Evolutionary conservation across 2,329 filamentous ascomycete species (phyloP), one percentile per base, ranked within the genome.

Genomic region (Furcasterigmium sp.): DNA sequence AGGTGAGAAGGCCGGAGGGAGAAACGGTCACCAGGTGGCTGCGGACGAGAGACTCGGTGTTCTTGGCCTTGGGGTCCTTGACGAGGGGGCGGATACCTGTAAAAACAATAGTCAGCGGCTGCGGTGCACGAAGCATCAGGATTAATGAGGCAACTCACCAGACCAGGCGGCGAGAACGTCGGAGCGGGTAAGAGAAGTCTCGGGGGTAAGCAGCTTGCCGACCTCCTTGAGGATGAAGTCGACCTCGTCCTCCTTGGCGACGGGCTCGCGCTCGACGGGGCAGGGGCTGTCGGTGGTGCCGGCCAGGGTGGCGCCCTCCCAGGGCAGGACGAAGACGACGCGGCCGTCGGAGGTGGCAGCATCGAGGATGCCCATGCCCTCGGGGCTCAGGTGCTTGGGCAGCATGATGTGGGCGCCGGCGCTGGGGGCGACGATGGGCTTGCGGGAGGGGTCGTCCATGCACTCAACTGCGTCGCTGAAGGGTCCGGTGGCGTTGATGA

Each of bases 241-340:
- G 55, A 91, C 89, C 51, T 91, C 87, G 49, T 86, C 72, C 59
- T 89, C 82, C 40, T 82, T 81, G 6, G 87, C 84, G 21, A 88
- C 67, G 3, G 87, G 87, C 55, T 89, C 78, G 42, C 72, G 70
- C 46, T 78, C 76, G 51, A 93, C 81, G 15, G 73, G 67, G 43
- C 84, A 85, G 3, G 85, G 81, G 45, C 82, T 82, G 56, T 93
- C 87, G 3, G 87, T 93, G 13, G 87, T 91, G 52, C 87, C 87
- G 39, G 87, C 87, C 48, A 93, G 87, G 7, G 87, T 91, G 69
- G 87, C 87, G 42, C 87, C 87, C 63, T 91, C 84, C 87, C 87
- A 93, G 8, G 87, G 87, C 41, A 93, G 72, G 62, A 93, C 89
- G 72, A 93, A 93, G 55, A 93, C 87, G 50, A 93, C 87, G 56